These are phyloP conservation scores for Trichomonas gallinae DNA, from an alignment of 208 protist species.

Conservation along the genomic window DNA sequence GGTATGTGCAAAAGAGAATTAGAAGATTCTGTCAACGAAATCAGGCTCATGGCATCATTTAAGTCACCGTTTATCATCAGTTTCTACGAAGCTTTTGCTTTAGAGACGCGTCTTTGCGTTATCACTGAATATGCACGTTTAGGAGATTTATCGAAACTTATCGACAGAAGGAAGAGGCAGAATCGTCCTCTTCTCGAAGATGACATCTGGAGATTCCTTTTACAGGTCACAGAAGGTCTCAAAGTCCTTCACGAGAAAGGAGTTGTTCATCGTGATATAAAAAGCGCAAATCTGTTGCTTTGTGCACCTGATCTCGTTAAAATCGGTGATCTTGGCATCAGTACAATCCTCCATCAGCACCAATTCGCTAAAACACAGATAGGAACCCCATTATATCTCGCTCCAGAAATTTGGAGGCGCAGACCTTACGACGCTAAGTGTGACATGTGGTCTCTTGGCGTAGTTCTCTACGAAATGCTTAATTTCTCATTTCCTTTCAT, in stretches of 20 bases:
- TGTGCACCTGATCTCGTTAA: neutral
- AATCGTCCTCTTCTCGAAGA: neutral
- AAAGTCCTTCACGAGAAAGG: neutral
- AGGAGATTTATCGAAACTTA: conserved; percentile 39
- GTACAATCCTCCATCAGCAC: conserved; percentile 37
- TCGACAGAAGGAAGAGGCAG: neutral
- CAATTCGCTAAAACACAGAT: conserved; percentile 37
- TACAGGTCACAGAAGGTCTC: neutral
- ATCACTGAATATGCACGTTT: conserved; percentile 46
- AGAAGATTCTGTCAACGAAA: conserved; percentile 53
- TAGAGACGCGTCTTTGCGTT: conserved; percentile 48
- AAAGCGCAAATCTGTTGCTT: neutral
- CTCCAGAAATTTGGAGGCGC: conserved; percentile 48
- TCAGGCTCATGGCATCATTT: conserved; percentile 48
- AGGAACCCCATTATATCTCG: conserved; percentile 52
- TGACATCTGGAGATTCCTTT: neutral
- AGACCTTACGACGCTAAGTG: conserved; percentile 45
- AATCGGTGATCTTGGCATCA: conserved; percentile 46
- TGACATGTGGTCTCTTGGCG: conserved; percentile 49
- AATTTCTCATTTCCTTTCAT: conserved; percentile 2
- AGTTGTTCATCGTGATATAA: neutral
- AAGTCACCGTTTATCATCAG: conserved; percentile 41
- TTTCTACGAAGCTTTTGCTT: conserved; percentile 50
- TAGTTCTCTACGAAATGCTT: conserved; percentile 42
- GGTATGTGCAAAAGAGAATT: conserved; percentile 27